Evolutionary conservation across 73 alveolate species (phyloP), one percentile per base, ranked within the genome.

Genomic region (Effrenium voratum): DNA sequence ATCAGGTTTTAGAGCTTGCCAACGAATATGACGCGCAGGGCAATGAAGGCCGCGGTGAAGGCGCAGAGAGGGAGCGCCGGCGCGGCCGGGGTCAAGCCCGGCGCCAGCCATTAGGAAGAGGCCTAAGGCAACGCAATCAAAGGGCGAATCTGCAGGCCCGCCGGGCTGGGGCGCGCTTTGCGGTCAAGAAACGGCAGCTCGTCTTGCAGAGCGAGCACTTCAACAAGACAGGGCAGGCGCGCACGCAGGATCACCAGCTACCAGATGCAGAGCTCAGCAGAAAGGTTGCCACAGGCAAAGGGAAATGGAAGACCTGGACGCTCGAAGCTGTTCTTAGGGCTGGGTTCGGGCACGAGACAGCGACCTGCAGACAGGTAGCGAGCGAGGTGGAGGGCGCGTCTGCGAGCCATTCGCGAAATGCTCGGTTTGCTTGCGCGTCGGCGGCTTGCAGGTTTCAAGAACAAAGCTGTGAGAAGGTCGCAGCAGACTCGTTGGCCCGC

Each of bases 281-380:
- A 40, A 73, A 15, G 34, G 5, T 5, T 30, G 5, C 50, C 52
- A 22, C 72, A 34, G 93, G 93, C 57, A 55, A 10, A 40, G 93
- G 93, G 32, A 43, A 57, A 26, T 84, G 93, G 93, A 84, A 84
- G 80, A 22, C 80, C n/a, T 84, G 93, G 93, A 50, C 76, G 4
- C 79, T 60, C 6, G 93, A 57, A 19, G 93, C 93, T 0, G 80
- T 84, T 26, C 80, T 84, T 15, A 8, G 93, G 41, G 93, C 44
- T n/a, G 93, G 63, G 4, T 84, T 84, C 41, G 93, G 60, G 40
- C 19, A 57, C 16, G 93, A 84, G 44, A 52, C 60, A 0, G 41
- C 44, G 43, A 38, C 93, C 19, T 36, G 0, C 63, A 43, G 93
- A 26, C 81, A 84, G 44, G 30, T 84, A 19, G 93, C 93, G 22